Conservation (phyloP, 2,329 filamentous ascomycete genomes). For the Emergomyces orientalis region DNA sequence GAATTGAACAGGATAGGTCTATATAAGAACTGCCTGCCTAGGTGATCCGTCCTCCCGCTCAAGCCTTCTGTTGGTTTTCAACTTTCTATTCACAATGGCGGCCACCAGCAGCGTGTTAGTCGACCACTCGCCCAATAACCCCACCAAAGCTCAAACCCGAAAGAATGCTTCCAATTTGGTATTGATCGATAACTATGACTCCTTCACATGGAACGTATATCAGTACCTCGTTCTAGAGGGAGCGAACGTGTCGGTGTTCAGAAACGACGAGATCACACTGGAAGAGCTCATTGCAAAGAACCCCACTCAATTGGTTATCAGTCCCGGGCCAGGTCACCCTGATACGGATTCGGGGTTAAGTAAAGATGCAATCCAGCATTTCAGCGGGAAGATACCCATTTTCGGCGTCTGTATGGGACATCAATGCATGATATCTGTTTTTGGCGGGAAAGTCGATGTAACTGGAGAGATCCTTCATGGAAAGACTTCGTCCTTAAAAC, state of each 20-base stretch:
- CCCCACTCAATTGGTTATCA: slow-evolving; percentile 89
- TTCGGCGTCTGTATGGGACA: slow-evolving; percentile 99
- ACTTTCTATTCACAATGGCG: not conserved
- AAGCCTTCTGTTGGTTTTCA: slow-evolving; percentile 1
- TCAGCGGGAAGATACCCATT: slow-evolving; percentile 87
- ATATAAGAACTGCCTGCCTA: not conserved
- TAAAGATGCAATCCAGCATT: slow-evolving; percentile 81
- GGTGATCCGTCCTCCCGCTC: not conserved
- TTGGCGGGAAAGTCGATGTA: slow-evolving; percentile 81
- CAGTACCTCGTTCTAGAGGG: slow-evolving; percentile 97
- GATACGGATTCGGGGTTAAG: slow-evolving; percentile 85
- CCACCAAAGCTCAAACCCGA: slow-evolving; percentile 61
- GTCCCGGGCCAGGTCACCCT: slow-evolving; percentile 90
- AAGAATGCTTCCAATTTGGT: slow-evolving; percentile 80
- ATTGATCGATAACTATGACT: slow-evolving; percentile 98
- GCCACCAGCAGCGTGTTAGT: slow-evolving; percentile 40
- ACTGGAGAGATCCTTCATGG: slow-evolving; percentile 95
- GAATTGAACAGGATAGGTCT: not conserved
- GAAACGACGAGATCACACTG: slow-evolving; percentile 84
- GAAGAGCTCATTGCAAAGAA: slow-evolving; percentile 73
- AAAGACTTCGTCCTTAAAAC: slow-evolving; percentile 83
- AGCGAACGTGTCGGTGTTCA: slow-evolving; percentile 76
- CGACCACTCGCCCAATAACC: slow-evolving; percentile 77
- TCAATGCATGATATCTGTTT: slow-evolving; percentile 94
- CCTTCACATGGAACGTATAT: slow-evolving; percentile 98